Evolutionary conservation across 495 filamentous ascomycete species (phyloP), one percentile per base, ranked within the genome.

Genomic region (Aspergillus sclerotioniger): DNA sequence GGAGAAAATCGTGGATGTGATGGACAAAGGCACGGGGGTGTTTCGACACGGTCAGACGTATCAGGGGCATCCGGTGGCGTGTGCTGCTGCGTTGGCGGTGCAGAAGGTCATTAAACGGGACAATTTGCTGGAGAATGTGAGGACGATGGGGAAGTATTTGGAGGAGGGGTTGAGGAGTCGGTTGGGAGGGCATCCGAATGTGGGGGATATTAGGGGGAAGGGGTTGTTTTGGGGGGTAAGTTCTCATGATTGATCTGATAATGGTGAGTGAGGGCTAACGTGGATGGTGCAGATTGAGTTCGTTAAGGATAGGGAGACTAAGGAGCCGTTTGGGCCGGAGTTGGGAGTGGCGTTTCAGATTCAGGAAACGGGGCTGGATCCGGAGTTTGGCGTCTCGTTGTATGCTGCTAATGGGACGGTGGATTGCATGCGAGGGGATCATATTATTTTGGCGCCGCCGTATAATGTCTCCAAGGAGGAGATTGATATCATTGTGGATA

Each of bases 401-500:
- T 95, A 94, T 67, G 85, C 85, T 19, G 84, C 85, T 6, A 67
- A 76, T 2, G 91, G 90, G 5, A 86, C 85, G 0, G 82, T 78
- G 0, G 87, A 91, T 64, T 88, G 89, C 0, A 66, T 79, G 29
- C 69, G 62, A 3, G 91, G 90, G 1, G 92, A 96, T 63, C 87
- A 92, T 73, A 71, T 92, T 13, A 73, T 95, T 32, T 61, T 96
- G 54, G 81, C 87, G 19, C 91, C 92, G 3, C 80, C 90, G 1
- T 95, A 87, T 69, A 92, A 82, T 56, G 76, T 88, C 45, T 82
- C 80, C 0, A 69, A 67, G 32, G 79, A 82, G 10, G 87, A 89
- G 31, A 78, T 91, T 53, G 81, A 86, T 59, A 72, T 70, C 48
- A 85, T 90, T 51, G 78, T 84, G 32, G 66, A 77, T 19, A 70